Percentiles rank a stretch among this genome's conserved stretches.
phyloP scores from a whole-genome alignment of 2,329 filamentous ascomycete genomes.

The Mycocentrospora acerina region DNA sequence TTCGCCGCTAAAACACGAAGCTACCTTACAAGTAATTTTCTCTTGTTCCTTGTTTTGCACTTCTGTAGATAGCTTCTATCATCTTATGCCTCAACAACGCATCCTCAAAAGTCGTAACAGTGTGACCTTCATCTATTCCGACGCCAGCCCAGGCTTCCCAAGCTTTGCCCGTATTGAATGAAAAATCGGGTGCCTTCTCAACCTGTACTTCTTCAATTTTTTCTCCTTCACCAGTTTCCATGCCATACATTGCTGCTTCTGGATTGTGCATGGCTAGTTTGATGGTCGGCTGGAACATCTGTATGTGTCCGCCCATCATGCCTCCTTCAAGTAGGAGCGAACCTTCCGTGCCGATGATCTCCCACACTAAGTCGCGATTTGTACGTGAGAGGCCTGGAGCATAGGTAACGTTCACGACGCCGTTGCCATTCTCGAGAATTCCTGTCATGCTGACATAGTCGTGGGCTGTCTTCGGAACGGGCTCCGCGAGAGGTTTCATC shows the following conservation, averaged over 20 bases:
- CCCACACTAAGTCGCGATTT: constrained; percentile 34
- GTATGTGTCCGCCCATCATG: constrained; percentile 24
- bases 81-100: constrained; percentile 38
- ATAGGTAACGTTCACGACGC: constrained; percentile 27
- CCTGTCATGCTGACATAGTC: constrained; percentile 30
- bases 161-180: constrained; percentile 55
- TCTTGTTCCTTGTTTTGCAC: constrained; percentile 30
- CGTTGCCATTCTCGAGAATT: constrained; percentile 23
- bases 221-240: too few species aligned
- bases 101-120: constrained; percentile 35
- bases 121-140: constrained; percentile 23
- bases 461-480: constrained; percentile 28
- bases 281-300: constrained; percentile 47
- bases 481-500: constrained; percentile 16
- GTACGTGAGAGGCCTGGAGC: constrained; percentile 19
- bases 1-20: too few species aligned
- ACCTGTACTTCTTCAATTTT: constrained; percentile 51
- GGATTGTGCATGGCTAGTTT: constrained; percentile 22
- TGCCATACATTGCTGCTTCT: too few species aligned
- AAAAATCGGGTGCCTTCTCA: constrained; percentile 49
- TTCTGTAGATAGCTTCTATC: constrained; percentile 40
- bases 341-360: constrained; percentile 43
- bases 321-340: constrained; percentile 30
- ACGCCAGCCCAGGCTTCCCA: constrained; percentile 58
- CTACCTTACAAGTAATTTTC: constrained; percentile 30